These are phyloP conservation scores for Epichloe sylvatica DNA, from an alignment of 2,329 filamentous ascomycete species.

Conservation along the genomic window DNA sequence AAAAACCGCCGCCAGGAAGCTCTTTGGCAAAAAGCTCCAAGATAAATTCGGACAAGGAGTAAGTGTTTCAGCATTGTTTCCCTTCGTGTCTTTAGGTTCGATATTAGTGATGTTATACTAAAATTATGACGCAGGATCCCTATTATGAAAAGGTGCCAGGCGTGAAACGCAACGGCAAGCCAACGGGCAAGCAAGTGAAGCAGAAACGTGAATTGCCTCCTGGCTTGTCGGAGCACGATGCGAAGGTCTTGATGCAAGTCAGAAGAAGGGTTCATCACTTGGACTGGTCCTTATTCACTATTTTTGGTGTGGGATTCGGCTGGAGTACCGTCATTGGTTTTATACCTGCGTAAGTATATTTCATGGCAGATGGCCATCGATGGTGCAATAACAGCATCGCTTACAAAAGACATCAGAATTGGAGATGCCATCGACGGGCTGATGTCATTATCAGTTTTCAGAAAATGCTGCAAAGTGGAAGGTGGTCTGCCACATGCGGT, in stretches of 20 bases:
- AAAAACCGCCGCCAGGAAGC: constrained; percentile 42
- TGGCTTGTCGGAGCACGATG: constrained; percentile 73
- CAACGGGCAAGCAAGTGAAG: constrained; percentile 62
- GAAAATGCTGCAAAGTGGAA: constrained; percentile 58
- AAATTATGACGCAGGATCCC: constrained; percentile 51
- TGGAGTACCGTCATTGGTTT: constrained; percentile 80
- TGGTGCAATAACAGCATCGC: background rate
- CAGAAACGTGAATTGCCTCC: constrained; percentile 71
- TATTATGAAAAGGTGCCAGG: constrained; percentile 76
- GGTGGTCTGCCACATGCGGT: constrained; percentile 55
- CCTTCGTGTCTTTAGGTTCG: background rate
- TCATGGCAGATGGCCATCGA: background rate
- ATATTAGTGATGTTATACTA: constrained; percentile 11
- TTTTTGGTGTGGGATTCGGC: constrained; percentile 71
- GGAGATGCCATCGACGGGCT: constrained; percentile 64
- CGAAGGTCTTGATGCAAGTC: constrained; percentile 67
- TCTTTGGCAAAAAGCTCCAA: constrained; percentile 40
- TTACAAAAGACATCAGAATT: constrained; percentile 32
- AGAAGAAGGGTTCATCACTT: constrained; percentile 75
- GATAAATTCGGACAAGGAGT: constrained; percentile 48
- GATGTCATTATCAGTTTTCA: constrained; percentile 62
- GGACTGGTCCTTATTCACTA: constrained; percentile 71
- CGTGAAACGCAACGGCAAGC: constrained; percentile 50
- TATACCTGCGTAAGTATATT: constrained; percentile 55
- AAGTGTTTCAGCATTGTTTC: constrained; percentile 9